These are phyloP conservation scores for Solanum commersonii DNA, from an alignment of 257 asterid species.

Conservation along the genomic window DNA sequence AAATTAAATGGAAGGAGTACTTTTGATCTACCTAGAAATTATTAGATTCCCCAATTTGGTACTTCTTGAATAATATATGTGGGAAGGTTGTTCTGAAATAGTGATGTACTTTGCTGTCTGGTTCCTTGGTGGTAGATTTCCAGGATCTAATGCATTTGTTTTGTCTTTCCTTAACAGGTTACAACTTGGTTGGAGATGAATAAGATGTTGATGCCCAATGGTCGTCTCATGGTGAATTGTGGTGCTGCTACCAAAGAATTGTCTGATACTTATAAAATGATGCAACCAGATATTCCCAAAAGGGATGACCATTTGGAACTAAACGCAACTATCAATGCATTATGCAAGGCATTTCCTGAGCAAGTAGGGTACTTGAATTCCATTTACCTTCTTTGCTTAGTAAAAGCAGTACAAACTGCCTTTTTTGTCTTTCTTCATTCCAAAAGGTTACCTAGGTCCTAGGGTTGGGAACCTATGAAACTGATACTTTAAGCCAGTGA, in stretches of 20 bases:
- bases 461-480: not conserved
- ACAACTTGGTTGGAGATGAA: constrained; percentile 53
- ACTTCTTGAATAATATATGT: not conserved
- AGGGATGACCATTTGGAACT: constrained; percentile 11
- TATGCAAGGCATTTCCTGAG: constrained; percentile 62
- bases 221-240: constrained; percentile 83
- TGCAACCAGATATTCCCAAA: not conserved
- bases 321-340: constrained; percentile 54
- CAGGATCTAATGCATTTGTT: not conserved
- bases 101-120: not conserved
- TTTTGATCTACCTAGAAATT: not conserved
- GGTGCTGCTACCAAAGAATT: constrained; percentile 34
- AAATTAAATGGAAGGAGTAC: not conserved
- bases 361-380: constrained; percentile 26
- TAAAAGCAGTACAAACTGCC: not conserved
- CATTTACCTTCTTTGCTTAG: not conserved
- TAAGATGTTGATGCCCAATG: constrained; percentile 52
- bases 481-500: not conserved
- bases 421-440: not conserved
- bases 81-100: not conserved
- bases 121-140: not conserved
- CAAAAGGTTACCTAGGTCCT: not conserved
- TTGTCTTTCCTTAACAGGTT: constrained; percentile 25
- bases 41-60: not conserved
- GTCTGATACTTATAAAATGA: not conserved